Conservation (phyloP, 2,329 filamentous ascomycete species). For the Alternaria sp. region DNA sequence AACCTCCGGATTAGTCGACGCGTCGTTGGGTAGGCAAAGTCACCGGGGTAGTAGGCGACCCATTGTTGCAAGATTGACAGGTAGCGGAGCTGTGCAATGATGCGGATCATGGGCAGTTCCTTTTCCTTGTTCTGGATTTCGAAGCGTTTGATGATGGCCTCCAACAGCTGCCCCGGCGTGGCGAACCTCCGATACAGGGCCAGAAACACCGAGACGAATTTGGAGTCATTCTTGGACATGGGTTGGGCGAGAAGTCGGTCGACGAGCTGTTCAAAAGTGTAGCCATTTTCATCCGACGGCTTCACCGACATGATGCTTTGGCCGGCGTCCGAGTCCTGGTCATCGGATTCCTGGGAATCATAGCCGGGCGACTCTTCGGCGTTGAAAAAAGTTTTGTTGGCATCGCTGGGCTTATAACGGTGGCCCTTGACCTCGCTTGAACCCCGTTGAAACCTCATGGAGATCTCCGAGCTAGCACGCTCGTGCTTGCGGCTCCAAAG, state of each 20-base stretch:
- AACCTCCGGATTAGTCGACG: constrained; percentile 77
- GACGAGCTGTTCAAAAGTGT: constrained; percentile 66
- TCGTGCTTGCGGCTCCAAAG: constrained; percentile 52
- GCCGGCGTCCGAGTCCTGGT: constrained; percentile 70
- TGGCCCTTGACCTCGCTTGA: constrained; percentile 45
- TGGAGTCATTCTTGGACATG: constrained; percentile 85
- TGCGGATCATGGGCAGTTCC: constrained; percentile 75
- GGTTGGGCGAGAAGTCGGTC: constrained; percentile 85
- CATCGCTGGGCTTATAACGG: constrained; percentile 53
- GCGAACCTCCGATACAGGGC: constrained; percentile 95
- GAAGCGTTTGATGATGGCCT: constrained; percentile 78
- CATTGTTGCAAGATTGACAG: constrained; percentile 87
- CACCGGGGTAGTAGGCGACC: constrained; percentile 88
- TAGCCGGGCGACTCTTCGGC: constrained; percentile 76
- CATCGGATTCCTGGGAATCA: constrained; percentile 70
- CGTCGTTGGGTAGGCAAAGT: constrained; percentile 83
- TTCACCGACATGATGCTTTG: constrained; percentile 45
- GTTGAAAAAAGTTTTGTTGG: constrained; percentile 67
- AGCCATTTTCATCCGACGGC: constrained; percentile 66
- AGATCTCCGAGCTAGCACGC: constrained; percentile 59
- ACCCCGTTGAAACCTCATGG: constrained; percentile 43
- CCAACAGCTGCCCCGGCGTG: constrained; percentile 78
- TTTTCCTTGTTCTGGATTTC: constrained; percentile 74
- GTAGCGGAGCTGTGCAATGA: constrained; percentile 81
- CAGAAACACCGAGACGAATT: constrained; percentile 88